Evolutionary conservation across 148 eudicot genomes (phyloP), one percentile per base, ranked within the genome.

Genomic region (Pouteria glomerata): DNA sequence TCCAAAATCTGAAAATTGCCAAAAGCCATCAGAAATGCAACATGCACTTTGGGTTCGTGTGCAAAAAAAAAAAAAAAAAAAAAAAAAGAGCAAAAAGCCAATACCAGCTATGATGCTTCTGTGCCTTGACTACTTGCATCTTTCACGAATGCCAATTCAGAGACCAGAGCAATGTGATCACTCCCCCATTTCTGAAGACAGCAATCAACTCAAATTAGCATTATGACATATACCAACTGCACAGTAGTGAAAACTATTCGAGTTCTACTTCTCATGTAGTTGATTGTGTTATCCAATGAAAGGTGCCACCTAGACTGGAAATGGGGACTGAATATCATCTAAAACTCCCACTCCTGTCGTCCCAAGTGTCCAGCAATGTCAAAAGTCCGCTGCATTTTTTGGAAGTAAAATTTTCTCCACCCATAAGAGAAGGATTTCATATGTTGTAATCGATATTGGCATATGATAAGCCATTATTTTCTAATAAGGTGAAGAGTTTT

Each of bases 101-200:
- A 48, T n/a, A n/a, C n/a, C n/a, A n/a, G 64, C 57, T 39, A 61
- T 19, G 57, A 13, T 56, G 58, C 59, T 50, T 70, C 63, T 39
- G 75, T 29, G 18, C 61, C 58, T 44, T 58, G 41, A 42, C 10
- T 44, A 55, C 47, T 35, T 19, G 31, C 3, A 51, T 76, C 82
- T 26, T 78, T 80, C 6, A 70, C 74, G 80, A 95, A 91, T 55
- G 90, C 96, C 74, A 95, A 76, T 78, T 95, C 98, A 10, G 97
- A 80, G 71, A 83, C 97, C 85, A 95, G 74, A 4, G 98, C 98
- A 73, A 95, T 85, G 78, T 95, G 98, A 76, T 95, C 98, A 47
- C 98, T 95, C 77, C 97, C 98, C 98, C 98, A 95, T 95, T 91
- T 95, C 98, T 95, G 87, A 62, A 79, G 57, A 62, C 42, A 24